Evolutionary conservation across 148 eudicot genomes (phyloP).

Genomic region (Cornus kousa): DNA sequence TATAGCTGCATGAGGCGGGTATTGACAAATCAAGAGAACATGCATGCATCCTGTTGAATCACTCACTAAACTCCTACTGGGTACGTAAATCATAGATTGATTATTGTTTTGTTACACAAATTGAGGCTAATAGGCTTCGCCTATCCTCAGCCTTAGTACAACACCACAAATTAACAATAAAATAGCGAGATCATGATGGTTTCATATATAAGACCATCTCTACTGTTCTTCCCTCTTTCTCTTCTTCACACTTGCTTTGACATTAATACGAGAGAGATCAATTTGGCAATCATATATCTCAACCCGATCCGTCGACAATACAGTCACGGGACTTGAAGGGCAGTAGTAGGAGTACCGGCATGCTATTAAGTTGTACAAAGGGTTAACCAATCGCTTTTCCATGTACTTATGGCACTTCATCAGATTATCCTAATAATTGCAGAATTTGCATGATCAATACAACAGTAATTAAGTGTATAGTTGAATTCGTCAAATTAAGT

Average conservation of each 20-base stretch:
- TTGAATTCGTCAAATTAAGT: background rate
- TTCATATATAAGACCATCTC: background rate
- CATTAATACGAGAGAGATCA: slow-evolving; percentile 4
- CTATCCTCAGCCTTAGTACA: background rate
- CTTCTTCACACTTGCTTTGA: slow-evolving; percentile 7
- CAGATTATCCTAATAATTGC: slow-evolving; percentile 19
- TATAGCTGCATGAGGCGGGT: no score
- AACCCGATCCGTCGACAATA: slow-evolving; percentile 16
- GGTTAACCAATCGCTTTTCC: slow-evolving; percentile 8
- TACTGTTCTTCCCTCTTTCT: slow-evolving; percentile 14
- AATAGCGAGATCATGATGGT: background rate
- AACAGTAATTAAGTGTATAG: background rate
- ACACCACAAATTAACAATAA: background rate
- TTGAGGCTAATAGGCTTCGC: background rate
- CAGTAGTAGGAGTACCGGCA: background rate
- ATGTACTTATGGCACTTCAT: slow-evolving; percentile 24
- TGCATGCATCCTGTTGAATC: no score
- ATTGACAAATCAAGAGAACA: no score
- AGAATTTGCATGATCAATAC: background rate
- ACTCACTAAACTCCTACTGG: no score
- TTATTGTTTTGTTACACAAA: background rate
- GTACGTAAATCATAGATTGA: no score
- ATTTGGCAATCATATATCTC: background rate
- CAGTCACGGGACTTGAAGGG: slow-evolving; percentile 42
- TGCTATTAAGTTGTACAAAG: slow-evolving; percentile 1